A percentile compares a stretch with the other conserved stretches of the same genome.
phyloP scores from a whole-genome alignment of 176 grass and related monocot species.

The Rhipidocladum racemiflorum region DNA sequence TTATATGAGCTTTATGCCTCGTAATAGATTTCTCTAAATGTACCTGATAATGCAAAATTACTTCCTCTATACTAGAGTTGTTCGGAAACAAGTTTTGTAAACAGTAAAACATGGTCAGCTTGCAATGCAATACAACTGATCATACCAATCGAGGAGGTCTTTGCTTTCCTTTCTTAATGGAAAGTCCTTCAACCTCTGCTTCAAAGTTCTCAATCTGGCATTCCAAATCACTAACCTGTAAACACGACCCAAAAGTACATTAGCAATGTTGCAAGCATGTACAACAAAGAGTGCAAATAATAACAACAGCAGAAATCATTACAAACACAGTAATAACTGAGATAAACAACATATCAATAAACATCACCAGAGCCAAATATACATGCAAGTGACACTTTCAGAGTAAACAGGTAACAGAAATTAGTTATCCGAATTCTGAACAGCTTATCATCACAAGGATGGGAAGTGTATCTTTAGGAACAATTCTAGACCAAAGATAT shows the following conservation, averaged over 20 bases:
- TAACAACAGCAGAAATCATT: conserved; percentile 5
- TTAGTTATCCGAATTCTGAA: background rate
- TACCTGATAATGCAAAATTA: conserved; percentile 56
- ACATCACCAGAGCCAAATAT: conserved; percentile 18
- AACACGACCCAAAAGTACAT: conserved; percentile 14
- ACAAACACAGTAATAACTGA: conserved; percentile 9
- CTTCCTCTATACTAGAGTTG: conserved; percentile 15
- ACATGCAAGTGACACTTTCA: background rate
- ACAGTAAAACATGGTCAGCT: conserved; percentile 21
- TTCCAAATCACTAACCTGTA: conserved; percentile 96
- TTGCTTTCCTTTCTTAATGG: conserved; percentile 93
- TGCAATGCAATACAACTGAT: conserved; percentile 21
- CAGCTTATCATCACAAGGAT: background rate
- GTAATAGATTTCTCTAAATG: conserved; percentile 94
- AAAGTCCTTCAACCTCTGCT: conserved; percentile 96
- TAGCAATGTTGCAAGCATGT: background rate
- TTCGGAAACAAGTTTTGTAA: conserved; percentile 12
- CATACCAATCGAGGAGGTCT: conserved; percentile 87
- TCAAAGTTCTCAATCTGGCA: conserved; percentile 94
- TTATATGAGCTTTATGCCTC: conserved; percentile 95
- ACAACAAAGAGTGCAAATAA: background rate
- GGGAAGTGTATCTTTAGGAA: background rate
- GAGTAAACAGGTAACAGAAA: conserved; percentile 26
- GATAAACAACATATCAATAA: background rate
- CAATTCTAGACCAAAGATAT: background rate